These are phyloP conservation scores for Tylopilus sp. DNA, from an alignment of 768 basidiomycete species.

Conservation along the genomic window DNA sequence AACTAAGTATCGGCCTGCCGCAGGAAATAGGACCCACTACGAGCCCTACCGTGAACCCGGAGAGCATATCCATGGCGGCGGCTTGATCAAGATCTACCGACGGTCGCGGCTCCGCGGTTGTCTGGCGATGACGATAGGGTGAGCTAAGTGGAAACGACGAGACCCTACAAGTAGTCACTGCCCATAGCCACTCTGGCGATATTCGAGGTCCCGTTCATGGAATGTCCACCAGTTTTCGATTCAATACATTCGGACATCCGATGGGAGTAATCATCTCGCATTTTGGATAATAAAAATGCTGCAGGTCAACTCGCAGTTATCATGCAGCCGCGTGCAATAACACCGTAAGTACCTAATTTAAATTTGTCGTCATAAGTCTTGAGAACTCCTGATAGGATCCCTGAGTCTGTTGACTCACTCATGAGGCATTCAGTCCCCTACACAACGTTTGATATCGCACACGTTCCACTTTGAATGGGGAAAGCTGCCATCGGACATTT, in stretches of 20 bases:
- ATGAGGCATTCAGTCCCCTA: conserved; percentile 6
- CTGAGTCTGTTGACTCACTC: conserved; percentile 24
- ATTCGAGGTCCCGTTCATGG: conserved; percentile 1
- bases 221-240: conserved; percentile 1
- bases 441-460: background rate
- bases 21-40: background rate
- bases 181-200: background rate
- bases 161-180: background rate
- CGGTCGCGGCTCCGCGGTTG: background rate
- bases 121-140: conserved; percentile 15
- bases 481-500: background rate
- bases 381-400: conserved; percentile 15
- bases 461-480: background rate
- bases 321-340: conserved; percentile 14
- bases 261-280: background rate
- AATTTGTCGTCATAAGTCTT: conserved; percentile 20
- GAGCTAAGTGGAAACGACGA: conserved; percentile 12
- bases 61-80: background rate
- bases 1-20: background rate
- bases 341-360: conserved; percentile 21
- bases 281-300: background rate
- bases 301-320: conserved; percentile 3
- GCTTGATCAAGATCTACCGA: conserved; percentile 15
- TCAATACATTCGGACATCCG: background rate
- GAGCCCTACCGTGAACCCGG: background rate